Evolutionary conservation across 2,329 filamentous ascomycete species (phyloP).

Genomic region (Dendryphion nanum): DNA sequence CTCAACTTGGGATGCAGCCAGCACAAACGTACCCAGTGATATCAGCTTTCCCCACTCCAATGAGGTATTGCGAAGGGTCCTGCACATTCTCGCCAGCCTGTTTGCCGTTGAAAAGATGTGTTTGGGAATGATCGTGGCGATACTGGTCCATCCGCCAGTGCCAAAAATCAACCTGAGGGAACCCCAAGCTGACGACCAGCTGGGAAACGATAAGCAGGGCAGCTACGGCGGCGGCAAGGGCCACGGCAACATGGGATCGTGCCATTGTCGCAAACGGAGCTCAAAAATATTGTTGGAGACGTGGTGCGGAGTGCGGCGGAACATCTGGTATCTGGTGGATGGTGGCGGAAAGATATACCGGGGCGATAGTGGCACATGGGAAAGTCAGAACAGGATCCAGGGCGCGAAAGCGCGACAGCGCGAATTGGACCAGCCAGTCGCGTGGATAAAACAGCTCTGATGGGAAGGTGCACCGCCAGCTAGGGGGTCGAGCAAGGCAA

Average conservation of each 20-base stretch:
- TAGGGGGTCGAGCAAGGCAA: no score
- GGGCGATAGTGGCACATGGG: no score
- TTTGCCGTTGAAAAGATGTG: slow-evolving; percentile 25
- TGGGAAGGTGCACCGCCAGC: slow-evolving; percentile 1
- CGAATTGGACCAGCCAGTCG: no score
- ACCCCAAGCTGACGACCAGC: slow-evolving; percentile 33
- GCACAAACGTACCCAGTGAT: slow-evolving; percentile 64
- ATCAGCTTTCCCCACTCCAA: slow-evolving; percentile 70
- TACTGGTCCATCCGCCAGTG: slow-evolving; percentile 26
- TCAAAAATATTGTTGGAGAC: slow-evolving; percentile 4
- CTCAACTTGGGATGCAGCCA: background rate
- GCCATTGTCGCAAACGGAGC: slow-evolving; percentile 32
- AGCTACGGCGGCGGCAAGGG: slow-evolving; percentile 35
- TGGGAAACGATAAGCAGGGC: slow-evolving; percentile 34
- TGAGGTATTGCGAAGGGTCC: slow-evolving; percentile 54
- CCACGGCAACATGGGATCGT: slow-evolving; percentile 39
- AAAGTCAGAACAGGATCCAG: no score
- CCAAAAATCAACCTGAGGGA: slow-evolving; percentile 38
- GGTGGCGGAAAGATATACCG: background rate
- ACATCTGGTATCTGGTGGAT: background rate
- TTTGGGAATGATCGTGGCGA: slow-evolving; percentile 20
- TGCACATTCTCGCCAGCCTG: slow-evolving; percentile 23
- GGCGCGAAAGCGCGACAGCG: no score
- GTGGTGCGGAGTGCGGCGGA: background rate
- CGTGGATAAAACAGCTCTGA: slow-evolving; percentile 1